Evolutionary conservation across 2,329 filamentous ascomycete species (phyloP), one percentile per base, ranked within the genome.

Genomic region (Drechslerella dactyloides): DNA sequence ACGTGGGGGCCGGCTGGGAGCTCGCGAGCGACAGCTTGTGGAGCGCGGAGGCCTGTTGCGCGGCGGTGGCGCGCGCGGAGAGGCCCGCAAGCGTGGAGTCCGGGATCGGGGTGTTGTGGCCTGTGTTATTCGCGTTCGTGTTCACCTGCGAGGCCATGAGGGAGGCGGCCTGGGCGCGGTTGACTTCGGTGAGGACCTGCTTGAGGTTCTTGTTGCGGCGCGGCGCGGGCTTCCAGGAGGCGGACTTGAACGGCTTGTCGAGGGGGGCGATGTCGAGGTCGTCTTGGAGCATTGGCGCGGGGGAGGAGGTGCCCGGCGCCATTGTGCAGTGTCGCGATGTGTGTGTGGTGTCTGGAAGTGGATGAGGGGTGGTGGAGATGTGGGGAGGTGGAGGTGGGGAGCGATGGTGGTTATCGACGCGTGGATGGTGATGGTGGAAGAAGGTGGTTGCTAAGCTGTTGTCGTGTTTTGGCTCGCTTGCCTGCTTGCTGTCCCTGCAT

Each of bases 171-270:
- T 97, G 93, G 78, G 90, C 91, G 76, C 91, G 89, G 21, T 90
- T 87, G 11, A 90, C 90, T 77, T 99, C 94, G 69, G 91, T 90
- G 73, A 99, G 85, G 74, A 99, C 94, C 77, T 96, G 91, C 81
- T 97, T 97, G 81, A 97, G 89, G 80, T 96, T 97, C 84, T 99
- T 99, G 86, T 99, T 99, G 80, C 94, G 91, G 57, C 94, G 92
- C 80, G 93, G 89, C 75, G 93, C 91, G 15, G 94, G 91, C 78
- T 90, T 92, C 94, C 94, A 99, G 79, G 87, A 82, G 1, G 89
- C 84, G 79, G 92, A 96, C 80, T 93, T 93, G 84, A 97, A 99
- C 77, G 87, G 89, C 82, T 96, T 96, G 77, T 87, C 87, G 78
- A 90, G 86, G 69, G 87, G 86, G 80, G 94, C 89, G 77, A 97